phyloP scores from a whole-genome alignment of 305 asterid genomes.

The Solanum chacoense region DNA sequence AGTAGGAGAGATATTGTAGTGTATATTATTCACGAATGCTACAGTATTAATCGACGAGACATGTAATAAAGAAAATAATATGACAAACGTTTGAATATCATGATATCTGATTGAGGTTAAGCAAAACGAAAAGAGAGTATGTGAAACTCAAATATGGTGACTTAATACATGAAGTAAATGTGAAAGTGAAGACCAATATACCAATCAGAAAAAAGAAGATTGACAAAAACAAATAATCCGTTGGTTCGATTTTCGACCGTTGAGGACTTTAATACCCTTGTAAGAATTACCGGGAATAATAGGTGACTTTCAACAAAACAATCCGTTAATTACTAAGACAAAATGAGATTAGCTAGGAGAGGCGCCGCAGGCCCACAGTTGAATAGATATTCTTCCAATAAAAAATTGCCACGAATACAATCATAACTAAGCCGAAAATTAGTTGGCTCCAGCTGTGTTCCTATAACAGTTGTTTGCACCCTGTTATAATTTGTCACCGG shows the following conservation, averaged over 20 bases:
- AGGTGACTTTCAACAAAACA: background rate
- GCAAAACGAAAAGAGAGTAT: background rate
- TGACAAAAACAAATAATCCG: background rate
- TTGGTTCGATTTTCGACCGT: background rate
- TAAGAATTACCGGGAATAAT: background rate
- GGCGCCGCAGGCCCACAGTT: background rate
- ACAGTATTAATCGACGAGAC: background rate
- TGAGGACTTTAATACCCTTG: background rate
- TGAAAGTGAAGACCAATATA: background rate
- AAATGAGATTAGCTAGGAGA: background rate
- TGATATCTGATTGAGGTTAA: background rate
- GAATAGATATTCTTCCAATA: background rate
- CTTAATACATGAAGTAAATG: background rate
- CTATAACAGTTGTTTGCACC: background rate
- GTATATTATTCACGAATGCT: background rate
- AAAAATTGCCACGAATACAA: background rate
- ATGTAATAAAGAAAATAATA: background rate
- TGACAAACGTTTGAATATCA: too few relatives aligned
- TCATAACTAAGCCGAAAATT: background rate
- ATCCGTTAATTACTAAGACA: background rate
- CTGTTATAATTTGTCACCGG: background rate
- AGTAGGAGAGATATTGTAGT: background rate
- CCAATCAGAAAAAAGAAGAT: background rate
- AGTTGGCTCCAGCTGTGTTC: constrained; percentile 7
- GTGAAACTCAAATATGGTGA: too few relatives aligned